Evolutionary conservation across 768 basidiomycete genomes (phyloP).

Genomic region (Collybia sordida): DNA sequence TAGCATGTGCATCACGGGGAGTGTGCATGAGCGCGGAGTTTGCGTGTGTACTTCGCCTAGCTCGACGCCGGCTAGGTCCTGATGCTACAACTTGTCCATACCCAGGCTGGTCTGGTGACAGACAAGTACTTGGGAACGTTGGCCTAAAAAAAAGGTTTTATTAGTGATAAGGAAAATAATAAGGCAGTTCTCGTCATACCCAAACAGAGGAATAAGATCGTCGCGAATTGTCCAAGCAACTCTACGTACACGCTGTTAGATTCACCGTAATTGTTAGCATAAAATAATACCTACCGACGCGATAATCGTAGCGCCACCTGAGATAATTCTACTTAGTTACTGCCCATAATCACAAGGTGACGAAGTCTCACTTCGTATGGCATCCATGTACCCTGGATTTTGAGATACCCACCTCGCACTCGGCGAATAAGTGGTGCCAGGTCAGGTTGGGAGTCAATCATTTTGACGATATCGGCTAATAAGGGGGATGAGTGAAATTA

Average conservation of each 20-base stretch:
- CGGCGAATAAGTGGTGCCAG: conserved; percentile 78
- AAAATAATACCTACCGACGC: conserved; percentile 57
- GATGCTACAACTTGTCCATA: conserved; percentile 80
- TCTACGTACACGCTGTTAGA: conserved; percentile 35
- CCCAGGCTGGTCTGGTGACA: conserved; percentile 83
- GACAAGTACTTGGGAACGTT: conserved; percentile 79
- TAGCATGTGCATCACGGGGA: conserved; percentile 22
- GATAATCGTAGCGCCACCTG: conserved; percentile 80
- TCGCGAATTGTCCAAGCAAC: conserved; percentile 89
- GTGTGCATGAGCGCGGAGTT: conserved; percentile 18
- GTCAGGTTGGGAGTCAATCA: conserved; percentile 90
- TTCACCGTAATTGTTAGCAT: conserved; percentile 10
- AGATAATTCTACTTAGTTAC: conserved; percentile 5
- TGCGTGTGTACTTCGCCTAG: conserved; percentile 51
- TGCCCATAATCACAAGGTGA: background rate
- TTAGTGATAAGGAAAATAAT: conserved; percentile 6
- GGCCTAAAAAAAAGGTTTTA: conserved; percentile 45
- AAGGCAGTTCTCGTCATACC: conserved; percentile 43
- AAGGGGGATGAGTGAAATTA: conserved; percentile 13
- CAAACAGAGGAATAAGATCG: conserved; percentile 85
- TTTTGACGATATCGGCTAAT: conserved; percentile 87
- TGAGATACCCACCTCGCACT: conserved; percentile 85
- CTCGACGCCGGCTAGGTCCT: conserved; percentile 58
- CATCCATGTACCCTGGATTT: conserved; percentile 95
- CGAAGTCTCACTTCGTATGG: conserved; percentile 69